A percentile compares a stretch with the other conserved stretches of the same genome.
These are phyloP conservation scores for Tuber calosporum DNA, from an alignment of 495 filamentous ascomycete genomes.

Conservation along the genomic window DNA sequence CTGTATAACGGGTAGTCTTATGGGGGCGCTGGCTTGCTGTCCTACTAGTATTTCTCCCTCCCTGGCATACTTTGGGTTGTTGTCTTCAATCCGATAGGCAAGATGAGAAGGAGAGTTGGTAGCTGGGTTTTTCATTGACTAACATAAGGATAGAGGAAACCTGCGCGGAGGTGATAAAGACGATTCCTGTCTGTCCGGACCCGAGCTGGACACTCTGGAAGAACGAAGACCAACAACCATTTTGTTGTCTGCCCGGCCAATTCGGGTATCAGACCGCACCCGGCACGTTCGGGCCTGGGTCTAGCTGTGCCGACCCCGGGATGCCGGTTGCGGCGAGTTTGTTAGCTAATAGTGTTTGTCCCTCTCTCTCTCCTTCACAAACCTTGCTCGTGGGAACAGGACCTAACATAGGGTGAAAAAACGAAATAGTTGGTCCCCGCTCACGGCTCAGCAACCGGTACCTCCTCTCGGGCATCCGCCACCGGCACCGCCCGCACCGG, in stretches of 20 bases:
- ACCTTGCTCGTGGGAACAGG: not conserved
- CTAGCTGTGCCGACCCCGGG: not conserved
- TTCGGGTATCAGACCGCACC: not conserved
- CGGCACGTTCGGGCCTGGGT: not conserved
- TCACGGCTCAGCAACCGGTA: not conserved
- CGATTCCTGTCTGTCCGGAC: constrained; percentile 18
- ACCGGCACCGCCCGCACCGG: not conserved
- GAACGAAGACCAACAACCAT: not conserved
- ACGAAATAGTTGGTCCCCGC: not conserved
- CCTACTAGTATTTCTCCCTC: not conserved
- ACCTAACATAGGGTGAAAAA: not conserved
- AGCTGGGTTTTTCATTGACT: not conserved
- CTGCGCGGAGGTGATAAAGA: not conserved
- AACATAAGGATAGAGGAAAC: not conserved
- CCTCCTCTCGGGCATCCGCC: not conserved
- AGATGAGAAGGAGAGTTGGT: not conserved
- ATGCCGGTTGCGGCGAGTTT: not conserved
- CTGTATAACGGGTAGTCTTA: not conserved
- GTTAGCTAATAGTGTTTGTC: not conserved
- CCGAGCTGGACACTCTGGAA: not conserved
- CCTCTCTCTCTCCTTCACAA: not conserved
- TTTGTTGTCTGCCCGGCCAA: constrained; percentile 8
- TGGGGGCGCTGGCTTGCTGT: not conserved
- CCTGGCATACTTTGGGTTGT: not conserved
- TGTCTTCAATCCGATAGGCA: not conserved